Percentiles rank a stretch among this genome's conserved stretches.
Conservation (phyloP, 495 filamentous ascomycete genomes). For the Hypoxylon fuscum region DNA sequence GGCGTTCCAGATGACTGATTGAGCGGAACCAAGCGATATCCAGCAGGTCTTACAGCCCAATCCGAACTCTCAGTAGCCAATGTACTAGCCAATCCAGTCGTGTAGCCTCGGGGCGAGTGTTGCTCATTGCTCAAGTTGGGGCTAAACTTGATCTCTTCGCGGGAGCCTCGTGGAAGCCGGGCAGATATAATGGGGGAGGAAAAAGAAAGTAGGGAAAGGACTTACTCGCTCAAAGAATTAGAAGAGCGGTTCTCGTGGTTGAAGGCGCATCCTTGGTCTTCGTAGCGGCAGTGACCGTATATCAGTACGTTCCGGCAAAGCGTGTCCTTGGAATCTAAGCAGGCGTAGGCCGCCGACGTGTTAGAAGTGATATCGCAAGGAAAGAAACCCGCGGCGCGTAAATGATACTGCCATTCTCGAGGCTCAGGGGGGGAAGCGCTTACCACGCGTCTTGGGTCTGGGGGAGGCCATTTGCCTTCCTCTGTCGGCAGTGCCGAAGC, state of each 20-base stretch:
- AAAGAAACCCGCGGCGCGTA: background rate
- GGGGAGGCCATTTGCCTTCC: slow-evolving; percentile 62
- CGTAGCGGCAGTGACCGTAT: slow-evolving; percentile 91
- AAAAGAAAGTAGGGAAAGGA: slow-evolving; percentile 17
- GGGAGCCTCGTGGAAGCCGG: slow-evolving; percentile 14
- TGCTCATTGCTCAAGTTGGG: background rate
- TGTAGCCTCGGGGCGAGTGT: background rate
- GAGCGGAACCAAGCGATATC: background rate
- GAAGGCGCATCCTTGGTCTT: slow-evolving; percentile 91
- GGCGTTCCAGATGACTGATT: background rate
- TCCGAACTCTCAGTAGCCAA: slow-evolving; percentile 1
- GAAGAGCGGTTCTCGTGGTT: slow-evolving; percentile 77
- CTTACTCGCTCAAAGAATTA: slow-evolving; percentile 66
- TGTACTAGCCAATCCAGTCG: slow-evolving; percentile 17
- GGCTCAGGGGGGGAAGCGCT: slow-evolving; percentile 34
- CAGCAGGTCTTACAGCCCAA: background rate
- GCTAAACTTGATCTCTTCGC: slow-evolving; percentile 10
- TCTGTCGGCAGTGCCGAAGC: slow-evolving; percentile 53
- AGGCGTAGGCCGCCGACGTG: slow-evolving; percentile 1
- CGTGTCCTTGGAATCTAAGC: slow-evolving; percentile 75
- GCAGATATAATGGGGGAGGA: background rate
- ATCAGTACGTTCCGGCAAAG: slow-evolving; percentile 93
- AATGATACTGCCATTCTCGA: background rate
- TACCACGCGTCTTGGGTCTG: slow-evolving; percentile 60
- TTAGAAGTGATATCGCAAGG: slow-evolving; percentile 6